Evolutionary conservation across 2,329 filamentous ascomycete species (phyloP).

Genomic region (Ophiostoma ips): DNA sequence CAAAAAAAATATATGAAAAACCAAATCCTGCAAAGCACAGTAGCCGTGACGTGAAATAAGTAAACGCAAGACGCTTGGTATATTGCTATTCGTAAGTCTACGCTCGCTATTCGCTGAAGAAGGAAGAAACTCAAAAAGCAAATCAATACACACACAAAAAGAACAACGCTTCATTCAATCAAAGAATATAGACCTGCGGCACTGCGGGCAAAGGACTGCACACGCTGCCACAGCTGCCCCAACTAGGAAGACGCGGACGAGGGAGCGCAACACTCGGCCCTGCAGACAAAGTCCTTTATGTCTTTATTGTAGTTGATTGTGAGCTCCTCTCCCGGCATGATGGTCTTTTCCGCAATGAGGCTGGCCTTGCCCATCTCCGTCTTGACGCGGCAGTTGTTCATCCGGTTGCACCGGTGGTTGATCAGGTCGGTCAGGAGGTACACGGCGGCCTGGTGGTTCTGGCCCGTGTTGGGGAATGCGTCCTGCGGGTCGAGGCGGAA

Average conservation of each 20-base stretch:
- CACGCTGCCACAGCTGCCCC: not conserved
- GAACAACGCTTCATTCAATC: too few relatives aligned
- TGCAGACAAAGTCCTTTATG: conserved; percentile 18
- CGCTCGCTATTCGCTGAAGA: not conserved
- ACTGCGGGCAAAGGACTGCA: not conserved
- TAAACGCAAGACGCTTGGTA: not conserved
- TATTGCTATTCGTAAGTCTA: not conserved
- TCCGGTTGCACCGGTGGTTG: conserved; percentile 22
- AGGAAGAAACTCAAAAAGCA: not conserved
- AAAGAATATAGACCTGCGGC: not conserved
- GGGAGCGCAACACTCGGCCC: conserved; percentile 13
- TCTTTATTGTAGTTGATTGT: conserved; percentile 24
- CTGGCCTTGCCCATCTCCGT: conserved; percentile 13
- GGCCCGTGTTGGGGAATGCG: conserved; percentile 5
- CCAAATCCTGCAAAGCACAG: not conserved
- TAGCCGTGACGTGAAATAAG: not conserved
- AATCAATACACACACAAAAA: not conserved
- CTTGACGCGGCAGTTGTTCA: conserved; percentile 18
- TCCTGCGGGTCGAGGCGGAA: conserved; percentile 12
- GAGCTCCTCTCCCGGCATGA: conserved; percentile 22
- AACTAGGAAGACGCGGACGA: not conserved
- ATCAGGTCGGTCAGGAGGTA: conserved; percentile 17
- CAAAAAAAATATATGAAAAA: not conserved
- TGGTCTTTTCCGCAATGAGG: conserved; percentile 17
- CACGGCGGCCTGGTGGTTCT: conserved; percentile 12